Evolutionary conservation across 805 yeast species (phyloP).

Genomic region (Suhomyces faveliae): DNA sequence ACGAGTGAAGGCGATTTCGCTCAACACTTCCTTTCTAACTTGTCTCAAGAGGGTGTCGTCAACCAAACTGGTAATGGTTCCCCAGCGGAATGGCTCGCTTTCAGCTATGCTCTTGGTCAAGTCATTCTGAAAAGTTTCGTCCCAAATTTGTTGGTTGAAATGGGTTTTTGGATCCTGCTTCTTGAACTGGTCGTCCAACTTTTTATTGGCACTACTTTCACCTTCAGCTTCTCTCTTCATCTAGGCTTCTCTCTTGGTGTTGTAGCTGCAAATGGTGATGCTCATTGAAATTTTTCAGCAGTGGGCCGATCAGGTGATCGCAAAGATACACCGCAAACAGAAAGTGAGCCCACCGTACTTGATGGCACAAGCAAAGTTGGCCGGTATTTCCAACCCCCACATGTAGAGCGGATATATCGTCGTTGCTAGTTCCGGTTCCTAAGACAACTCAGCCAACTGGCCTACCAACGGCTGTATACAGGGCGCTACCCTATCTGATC

Average conservation of each 20-base stretch:
- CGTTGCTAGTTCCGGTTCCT: neutral
- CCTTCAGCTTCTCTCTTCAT: conserved; percentile 4
- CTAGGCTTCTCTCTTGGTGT: neutral
- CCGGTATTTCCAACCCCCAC: too few species aligned
- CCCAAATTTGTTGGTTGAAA: conserved; percentile 52
- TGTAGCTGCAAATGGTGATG: conserved; percentile 2
- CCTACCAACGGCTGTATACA: neutral
- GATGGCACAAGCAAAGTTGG: too few species aligned
- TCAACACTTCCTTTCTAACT: conserved; percentile 81
- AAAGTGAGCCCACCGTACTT: too few species aligned
- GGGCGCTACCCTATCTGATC: neutral
- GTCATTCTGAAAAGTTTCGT: conserved; percentile 33
- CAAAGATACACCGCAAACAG: too few species aligned
- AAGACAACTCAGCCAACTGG: neutral
- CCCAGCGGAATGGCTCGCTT: conserved; percentile 87
- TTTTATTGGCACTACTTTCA: conserved; percentile 1
- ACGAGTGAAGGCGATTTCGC: conserved; percentile 83
- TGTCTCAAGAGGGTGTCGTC: conserved; percentile 73
- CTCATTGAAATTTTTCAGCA: neutral
- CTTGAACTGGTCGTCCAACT: conserved; percentile 3
- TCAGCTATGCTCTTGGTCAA: conserved; percentile 45
- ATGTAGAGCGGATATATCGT: too few species aligned
- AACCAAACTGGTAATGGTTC: conserved; percentile 70
- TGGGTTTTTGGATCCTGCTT: conserved; percentile 17
- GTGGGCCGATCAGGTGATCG: neutral